Conservation (phyloP, 2,329 filamentous ascomycete genomes). For the Colletotrichum simmondsii region DNA sequence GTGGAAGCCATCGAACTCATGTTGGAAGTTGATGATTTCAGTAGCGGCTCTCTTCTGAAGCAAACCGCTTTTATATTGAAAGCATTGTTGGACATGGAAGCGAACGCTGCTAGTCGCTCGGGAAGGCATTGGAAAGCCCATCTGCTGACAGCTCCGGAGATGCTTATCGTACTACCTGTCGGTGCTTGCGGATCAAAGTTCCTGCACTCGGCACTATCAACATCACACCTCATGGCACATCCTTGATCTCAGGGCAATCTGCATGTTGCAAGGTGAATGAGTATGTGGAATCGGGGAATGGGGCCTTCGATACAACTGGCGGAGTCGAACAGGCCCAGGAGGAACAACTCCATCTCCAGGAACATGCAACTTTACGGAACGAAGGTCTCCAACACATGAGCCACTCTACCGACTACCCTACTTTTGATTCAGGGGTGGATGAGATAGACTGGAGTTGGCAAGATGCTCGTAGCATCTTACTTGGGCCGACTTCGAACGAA, state of each 20-base stretch:
- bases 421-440: neutral
- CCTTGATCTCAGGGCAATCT: too few species aligned
- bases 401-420: neutral
- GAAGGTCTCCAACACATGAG: neutral
- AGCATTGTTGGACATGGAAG: conserved; percentile 34
- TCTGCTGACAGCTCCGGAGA: neutral
- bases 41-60: conserved; percentile 42
- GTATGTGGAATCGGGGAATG: neutral
- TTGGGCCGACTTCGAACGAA: neutral
- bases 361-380: neutral
- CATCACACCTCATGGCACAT: neutral
- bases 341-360: neutral
- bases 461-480: neutral
- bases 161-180: neutral
- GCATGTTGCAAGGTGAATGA: neutral
- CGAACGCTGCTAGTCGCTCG: neutral
- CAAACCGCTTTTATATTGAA: conserved; percentile 42
- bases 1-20: conserved; percentile 48
- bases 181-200: neutral
- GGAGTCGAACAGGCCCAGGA: too few species aligned
- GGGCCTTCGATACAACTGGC: neutral
- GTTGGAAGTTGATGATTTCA: conserved; percentile 39
- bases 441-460: neutral
- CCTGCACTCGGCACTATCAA: neutral
- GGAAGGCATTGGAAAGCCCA: neutral